Conservation (phyloP, 768 basidiomycete genomes). For the Lenzites betulinus region DNA sequence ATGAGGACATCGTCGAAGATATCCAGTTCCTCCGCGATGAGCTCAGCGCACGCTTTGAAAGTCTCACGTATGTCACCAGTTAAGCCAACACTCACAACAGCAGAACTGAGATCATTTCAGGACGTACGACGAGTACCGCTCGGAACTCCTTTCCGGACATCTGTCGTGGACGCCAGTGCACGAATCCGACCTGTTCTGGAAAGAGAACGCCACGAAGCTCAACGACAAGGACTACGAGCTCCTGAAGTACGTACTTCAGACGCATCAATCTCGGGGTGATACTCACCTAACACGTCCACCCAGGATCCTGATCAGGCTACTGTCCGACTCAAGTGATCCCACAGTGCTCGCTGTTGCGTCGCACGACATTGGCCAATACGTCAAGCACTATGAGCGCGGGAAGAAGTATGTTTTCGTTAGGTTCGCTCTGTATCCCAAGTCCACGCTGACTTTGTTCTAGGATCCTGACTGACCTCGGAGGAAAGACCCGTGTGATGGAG, state of each 20-base stretch:
- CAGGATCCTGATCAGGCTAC: conserved; percentile 73
- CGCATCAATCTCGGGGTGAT: neutral
- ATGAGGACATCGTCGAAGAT: conserved; percentile 94
- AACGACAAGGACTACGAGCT: conserved; percentile 85
- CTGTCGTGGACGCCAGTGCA: conserved; percentile 96
- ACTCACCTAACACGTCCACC: neutral
- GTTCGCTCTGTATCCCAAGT: conserved; percentile 13
- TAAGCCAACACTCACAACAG: neutral
- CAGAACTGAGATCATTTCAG: conserved; percentile 40
- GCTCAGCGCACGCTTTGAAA: conserved; percentile 82
- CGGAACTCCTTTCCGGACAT: conserved; percentile 87
- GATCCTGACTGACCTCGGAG: conserved; percentile 80
- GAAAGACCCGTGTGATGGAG: conserved; percentile 86
- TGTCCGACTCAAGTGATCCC: conserved; percentile 71
- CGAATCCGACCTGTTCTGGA: conserved; percentile 97
- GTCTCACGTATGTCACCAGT: conserved; percentile 69
- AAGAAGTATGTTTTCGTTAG: conserved; percentile 67
- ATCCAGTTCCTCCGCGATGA: conserved; percentile 86
- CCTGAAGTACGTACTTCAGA: conserved; percentile 60
- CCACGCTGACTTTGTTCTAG: conserved; percentile 40
- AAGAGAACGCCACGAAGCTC: conserved; percentile 85
- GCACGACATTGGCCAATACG: conserved; percentile 93
- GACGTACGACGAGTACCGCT: conserved; percentile 95
- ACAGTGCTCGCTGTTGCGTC: conserved; percentile 87
- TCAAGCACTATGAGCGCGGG: conserved; percentile 87